Percentiles rank a stretch among this genome's conserved stretches.
These are phyloP conservation scores for Paraphoma chrysanthemicola DNA, from an alignment of 2,329 filamentous ascomycete genomes.

Conservation along the genomic window DNA sequence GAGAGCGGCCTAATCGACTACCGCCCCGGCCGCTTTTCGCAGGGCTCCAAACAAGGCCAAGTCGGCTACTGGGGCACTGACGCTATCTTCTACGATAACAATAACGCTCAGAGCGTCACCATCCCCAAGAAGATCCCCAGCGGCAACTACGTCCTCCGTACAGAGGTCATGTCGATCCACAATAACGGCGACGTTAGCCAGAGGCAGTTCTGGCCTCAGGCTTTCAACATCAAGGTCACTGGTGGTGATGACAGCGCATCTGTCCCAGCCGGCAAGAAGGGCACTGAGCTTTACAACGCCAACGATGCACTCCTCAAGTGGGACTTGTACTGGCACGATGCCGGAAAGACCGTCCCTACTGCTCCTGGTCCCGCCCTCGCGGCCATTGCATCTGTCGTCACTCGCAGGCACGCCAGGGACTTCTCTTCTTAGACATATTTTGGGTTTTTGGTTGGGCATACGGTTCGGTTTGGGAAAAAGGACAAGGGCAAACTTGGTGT, in stretches of 20 bases:
- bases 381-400: constrained; percentile 17
- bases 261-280: constrained; percentile 37
- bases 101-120: constrained; percentile 38
- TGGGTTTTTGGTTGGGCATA: neutral
- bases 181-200: constrained; percentile 40
- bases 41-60: constrained; percentile 26
- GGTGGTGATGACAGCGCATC: constrained; percentile 33
- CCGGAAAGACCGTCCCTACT: constrained; percentile 26
- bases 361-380: constrained; percentile 33
- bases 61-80: constrained; percentile 43
- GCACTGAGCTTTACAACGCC: constrained; percentile 36
- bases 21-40: constrained; percentile 33
- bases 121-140: constrained; percentile 41
- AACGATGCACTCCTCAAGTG: constrained; percentile 36
- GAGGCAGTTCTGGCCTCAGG: constrained; percentile 46
- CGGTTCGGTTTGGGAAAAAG: neutral
- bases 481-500: neutral
- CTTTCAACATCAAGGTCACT: constrained; percentile 44
- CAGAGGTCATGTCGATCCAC: constrained; percentile 44
- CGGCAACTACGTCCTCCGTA: constrained; percentile 45
- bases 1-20: constrained; percentile 35
- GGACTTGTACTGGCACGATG: constrained; percentile 40
- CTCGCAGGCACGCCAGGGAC: constrained; percentile 33
- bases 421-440: constrained; percentile 27
- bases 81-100: constrained; percentile 43